These are phyloP conservation scores for Candida adriatica DNA, from an alignment of 805 yeast species.

Conservation along the genomic window DNA sequence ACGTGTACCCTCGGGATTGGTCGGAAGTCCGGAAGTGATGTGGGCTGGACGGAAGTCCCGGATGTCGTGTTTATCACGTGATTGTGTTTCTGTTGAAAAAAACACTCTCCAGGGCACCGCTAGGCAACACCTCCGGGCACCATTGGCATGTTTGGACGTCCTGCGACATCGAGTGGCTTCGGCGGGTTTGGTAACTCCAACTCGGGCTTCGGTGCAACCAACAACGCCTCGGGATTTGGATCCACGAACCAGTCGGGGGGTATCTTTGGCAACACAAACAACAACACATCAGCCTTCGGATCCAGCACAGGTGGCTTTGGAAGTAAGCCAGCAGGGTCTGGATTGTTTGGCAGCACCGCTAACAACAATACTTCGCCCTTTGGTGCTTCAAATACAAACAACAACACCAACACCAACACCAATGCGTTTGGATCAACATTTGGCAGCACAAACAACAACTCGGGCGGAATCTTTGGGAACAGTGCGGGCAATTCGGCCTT, in stretches of 20 bases:
- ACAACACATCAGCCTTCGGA: conserved; percentile 23
- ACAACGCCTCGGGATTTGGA: conserved; percentile 19
- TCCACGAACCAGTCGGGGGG: conserved; percentile 21
- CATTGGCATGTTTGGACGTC: conserved; percentile 22
- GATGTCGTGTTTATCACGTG: neutral
- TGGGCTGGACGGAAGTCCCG: neutral
- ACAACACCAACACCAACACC: neutral
- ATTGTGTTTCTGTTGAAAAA: neutral
- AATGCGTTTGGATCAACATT: neutral
- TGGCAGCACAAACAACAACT: neutral
- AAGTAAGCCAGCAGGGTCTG: conserved; percentile 21
- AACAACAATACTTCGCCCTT: neutral
- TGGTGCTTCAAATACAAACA: neutral
- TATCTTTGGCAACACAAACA: conserved; percentile 30
- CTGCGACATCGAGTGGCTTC: conserved; percentile 22
- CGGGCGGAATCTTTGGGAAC: neutral
- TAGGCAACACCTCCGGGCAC: neutral
- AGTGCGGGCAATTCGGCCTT: conserved; percentile 23
- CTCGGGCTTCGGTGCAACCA: conserved; percentile 24
- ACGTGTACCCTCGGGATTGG: no score
- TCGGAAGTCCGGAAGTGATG: no score
- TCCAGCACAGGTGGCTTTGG: conserved; percentile 15
- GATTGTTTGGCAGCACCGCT: conserved; percentile 21
- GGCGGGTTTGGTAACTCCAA: conserved; percentile 29
- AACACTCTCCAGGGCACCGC: neutral